Evolutionary conservation across 352 stramenopile genomes (phyloP), one percentile per base, ranked within the genome.

Genomic region (Globisporangium okanoganense): DNA sequence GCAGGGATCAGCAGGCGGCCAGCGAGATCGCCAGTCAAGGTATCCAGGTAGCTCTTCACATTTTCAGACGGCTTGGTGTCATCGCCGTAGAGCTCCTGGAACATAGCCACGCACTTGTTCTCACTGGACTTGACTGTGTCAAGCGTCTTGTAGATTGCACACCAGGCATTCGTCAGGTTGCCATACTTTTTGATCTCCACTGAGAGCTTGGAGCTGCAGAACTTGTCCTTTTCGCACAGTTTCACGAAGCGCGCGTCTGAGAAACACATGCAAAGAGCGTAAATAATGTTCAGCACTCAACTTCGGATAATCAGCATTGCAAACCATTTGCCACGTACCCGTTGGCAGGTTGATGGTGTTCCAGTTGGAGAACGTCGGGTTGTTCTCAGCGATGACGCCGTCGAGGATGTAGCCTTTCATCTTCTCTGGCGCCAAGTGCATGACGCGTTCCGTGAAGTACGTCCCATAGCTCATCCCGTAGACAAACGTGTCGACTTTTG

Each of bases 381-480:
- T 20, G 38, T 31, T 38, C 16, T 65, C 58, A 12, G 31, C 31
- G 13, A 62, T 36, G 16, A 78, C 35, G 44, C 70, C 64, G 41
- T 78, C 70, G 18, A 78, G 47, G 36, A 75, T 64, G 49, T 75
- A 78, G 20, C 70, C 70, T 56, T 58, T 58, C 4, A 78, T 54
- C 13, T 68, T 36, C 8, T 40, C 9, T 1, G 67, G 64, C n/a
- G 64, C 65, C n/a, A 78, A 44, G 41, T 78, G 70, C 41, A 75
- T 78, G 35, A 75, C 14, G 38, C 65, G 67, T 43, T 73, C 64
- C 16, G 55, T 31, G 16, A 69, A 56, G 29, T 59, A 61, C 49
- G 70, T 78, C 29, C 70, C 67, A 22, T 75, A 78, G 59, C 70
- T 78, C 27, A 67, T 53, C 27, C 73, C 73, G 22, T 71, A 65